Percentiles rank a stretch among this genome's conserved stretches.
phyloP scores from a whole-genome alignment of 108 stramenopile species.

The Schizochytrium sp. region DNA sequence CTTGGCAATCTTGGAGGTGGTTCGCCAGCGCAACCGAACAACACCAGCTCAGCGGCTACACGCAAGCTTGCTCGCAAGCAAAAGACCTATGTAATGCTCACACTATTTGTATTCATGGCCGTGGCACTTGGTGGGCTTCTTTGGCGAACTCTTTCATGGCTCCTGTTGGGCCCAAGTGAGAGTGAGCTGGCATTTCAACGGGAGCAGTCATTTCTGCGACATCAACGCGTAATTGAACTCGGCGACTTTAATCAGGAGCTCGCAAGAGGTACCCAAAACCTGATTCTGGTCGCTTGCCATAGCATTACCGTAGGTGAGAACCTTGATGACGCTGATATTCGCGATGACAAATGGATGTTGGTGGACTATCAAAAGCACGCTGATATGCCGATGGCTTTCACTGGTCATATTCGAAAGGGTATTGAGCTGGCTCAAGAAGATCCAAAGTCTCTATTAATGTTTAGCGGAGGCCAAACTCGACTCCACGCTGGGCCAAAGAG shows the following conservation, averaged over 20 bases:
- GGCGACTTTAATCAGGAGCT: background rate
- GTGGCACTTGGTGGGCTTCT: constrained; percentile 5
- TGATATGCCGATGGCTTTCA: constrained; percentile 89
- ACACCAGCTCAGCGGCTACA: no score
- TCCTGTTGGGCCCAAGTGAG: background rate
- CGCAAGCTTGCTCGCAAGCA: background rate
- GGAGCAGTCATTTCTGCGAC: background rate
- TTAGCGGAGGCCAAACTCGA: constrained; percentile 94
- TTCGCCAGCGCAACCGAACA: no score
- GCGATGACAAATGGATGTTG: constrained; percentile 90
- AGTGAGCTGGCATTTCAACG: background rate
- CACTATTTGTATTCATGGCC: constrained; percentile 15
- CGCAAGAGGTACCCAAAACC: constrained; percentile 27
- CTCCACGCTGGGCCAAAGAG: constrained; percentile 80
- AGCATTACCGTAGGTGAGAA: constrained; percentile 70
- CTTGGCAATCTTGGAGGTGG: background rate
- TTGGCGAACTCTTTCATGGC: background rate
- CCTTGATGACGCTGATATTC: constrained; percentile 65
- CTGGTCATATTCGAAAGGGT: constrained; percentile 88
- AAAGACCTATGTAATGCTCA: background rate
- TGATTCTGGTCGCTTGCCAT: constrained; percentile 75
- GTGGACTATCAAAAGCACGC: constrained; percentile 86
- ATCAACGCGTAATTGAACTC: background rate
- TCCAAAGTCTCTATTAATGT: constrained; percentile 84
- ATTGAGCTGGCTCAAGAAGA: constrained; percentile 82